phyloP scores from a whole-genome alignment of 257 asterid species.

The Cordia subcordata region DNA sequence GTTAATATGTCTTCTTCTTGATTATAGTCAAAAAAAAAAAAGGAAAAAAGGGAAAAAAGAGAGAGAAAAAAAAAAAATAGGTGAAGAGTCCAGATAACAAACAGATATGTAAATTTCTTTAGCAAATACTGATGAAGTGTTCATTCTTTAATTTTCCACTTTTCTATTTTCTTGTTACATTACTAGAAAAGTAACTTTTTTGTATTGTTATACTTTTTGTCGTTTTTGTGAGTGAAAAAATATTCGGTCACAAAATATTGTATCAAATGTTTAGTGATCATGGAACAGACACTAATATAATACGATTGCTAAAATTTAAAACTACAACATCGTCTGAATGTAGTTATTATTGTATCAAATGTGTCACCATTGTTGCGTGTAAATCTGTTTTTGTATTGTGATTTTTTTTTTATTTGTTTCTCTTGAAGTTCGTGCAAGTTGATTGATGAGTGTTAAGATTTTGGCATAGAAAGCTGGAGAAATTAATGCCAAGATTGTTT shows the following conservation, averaged over 20 bases:
- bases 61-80: slow-evolving; percentile 6
- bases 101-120: slow-evolving; percentile 35
- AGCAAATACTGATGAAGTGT: slow-evolving; percentile 16
- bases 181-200: too few relatives aligned
- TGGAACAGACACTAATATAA: too few relatives aligned
- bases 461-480: background rate
- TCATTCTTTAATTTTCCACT: slow-evolving; percentile 32
- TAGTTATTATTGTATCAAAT: too few relatives aligned
- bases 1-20: slow-evolving; percentile 50
- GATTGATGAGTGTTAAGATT: background rate
- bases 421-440: background rate
- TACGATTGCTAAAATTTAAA: too few relatives aligned
- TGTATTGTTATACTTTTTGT: too few relatives aligned
- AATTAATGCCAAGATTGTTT: background rate
- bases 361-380: too few relatives aligned
- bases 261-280: too few relatives aligned
- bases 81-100: background rate
- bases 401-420: background rate
- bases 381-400: too few relatives aligned
- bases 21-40: background rate
- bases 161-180: too few relatives aligned
- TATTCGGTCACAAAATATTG: too few relatives aligned
- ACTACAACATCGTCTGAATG: too few relatives aligned
- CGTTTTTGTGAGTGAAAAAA: too few relatives aligned
- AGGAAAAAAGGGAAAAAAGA: background rate